These are phyloP conservation scores for Entomortierella chlamydospora DNA, from an alignment of 192 early-diverging fungal genomes.

Conservation along the genomic window DNA sequence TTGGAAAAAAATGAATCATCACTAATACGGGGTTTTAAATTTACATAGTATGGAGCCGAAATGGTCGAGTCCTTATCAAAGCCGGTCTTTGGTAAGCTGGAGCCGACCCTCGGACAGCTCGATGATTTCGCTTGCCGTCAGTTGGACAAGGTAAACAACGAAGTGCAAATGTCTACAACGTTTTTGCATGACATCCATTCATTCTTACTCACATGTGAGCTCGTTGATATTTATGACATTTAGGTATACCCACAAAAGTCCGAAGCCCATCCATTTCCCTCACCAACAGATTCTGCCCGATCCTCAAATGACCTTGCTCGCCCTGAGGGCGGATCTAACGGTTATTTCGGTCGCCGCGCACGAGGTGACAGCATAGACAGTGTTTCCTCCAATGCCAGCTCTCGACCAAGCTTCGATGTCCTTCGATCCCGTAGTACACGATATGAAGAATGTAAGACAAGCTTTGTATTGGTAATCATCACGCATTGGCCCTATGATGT, in stretches of 20 bases:
- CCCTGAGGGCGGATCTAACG: constrained; percentile 37
- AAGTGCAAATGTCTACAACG: neutral
- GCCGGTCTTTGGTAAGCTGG: constrained; percentile 80
- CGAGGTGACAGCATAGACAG: constrained; percentile 46
- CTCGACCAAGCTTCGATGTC: constrained; percentile 37
- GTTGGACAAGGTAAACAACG: constrained; percentile 70
- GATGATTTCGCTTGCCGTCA: constrained; percentile 83
- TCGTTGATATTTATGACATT: neutral
- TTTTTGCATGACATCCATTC: neutral
- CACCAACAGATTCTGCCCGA: constrained; percentile 51
- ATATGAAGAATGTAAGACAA: constrained; percentile 36
- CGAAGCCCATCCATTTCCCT: constrained; percentile 41
- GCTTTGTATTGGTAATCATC: too few species aligned
- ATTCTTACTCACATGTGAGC: constrained; percentile 5
- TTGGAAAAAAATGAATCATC: too few species aligned
- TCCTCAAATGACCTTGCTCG: constrained; percentile 46
- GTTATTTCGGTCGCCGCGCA: constrained; percentile 45
- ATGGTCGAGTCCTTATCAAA: constrained; percentile 83
- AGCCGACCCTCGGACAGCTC: constrained; percentile 70
- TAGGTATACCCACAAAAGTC: constrained; percentile 47
- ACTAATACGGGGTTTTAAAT: neutral
- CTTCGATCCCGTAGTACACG: constrained; percentile 38
- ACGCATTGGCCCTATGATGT: neutral
- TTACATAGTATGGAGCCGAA: constrained; percentile 70
- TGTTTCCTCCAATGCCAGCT: constrained; percentile 31